Conservation (phyloP, 1,139 yeast genomes). For the Kodamaea sp. region DNA sequence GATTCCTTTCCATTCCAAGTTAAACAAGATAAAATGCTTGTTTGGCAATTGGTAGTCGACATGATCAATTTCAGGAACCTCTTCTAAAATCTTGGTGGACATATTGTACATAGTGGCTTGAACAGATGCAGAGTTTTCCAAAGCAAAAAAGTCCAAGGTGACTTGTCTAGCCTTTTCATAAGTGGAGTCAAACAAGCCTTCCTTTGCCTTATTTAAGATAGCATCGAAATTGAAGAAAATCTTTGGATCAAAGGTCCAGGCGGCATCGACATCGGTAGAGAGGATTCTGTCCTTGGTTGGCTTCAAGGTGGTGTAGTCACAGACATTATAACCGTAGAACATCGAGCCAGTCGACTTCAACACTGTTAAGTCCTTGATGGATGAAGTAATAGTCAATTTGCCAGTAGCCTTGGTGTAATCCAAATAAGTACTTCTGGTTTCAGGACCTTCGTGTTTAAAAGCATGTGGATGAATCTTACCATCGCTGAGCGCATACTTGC, state of each 20-base stretch:
- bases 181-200: conserved; percentile 63
- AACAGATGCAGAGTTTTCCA: conserved; percentile 84
- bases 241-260: conserved; percentile 63
- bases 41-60: conserved; percentile 81
- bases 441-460: conserved; percentile 80
- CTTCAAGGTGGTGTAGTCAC: conserved; percentile 83
- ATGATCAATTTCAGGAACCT: conserved; percentile 52
- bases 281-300: conserved; percentile 82
- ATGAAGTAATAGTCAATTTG: conserved; percentile 57
- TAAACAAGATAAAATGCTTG: conserved; percentile 81
- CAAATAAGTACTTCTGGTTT: conserved; percentile 61
- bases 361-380: conserved; percentile 79
- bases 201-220: conserved; percentile 50
- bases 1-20: conserved; percentile 81
- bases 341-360: conserved; percentile 92
- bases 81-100: conserved; percentile 65
- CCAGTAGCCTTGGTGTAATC: conserved; percentile 46
- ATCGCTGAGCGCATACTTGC: conserved; percentile 59
- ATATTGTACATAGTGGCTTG: conserved; percentile 96
- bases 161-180: conserved; percentile 58
- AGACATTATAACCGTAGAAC: conserved; percentile 81
- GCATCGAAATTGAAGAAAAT: conserved; percentile 46
- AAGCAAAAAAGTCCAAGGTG: conserved; percentile 76
- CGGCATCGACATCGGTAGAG: conserved; percentile 80
- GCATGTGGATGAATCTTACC: conserved; percentile 82